Evolutionary conservation across 345 rosid genomes (phyloP).

Genomic region (Nephelium lappaceum): DNA sequence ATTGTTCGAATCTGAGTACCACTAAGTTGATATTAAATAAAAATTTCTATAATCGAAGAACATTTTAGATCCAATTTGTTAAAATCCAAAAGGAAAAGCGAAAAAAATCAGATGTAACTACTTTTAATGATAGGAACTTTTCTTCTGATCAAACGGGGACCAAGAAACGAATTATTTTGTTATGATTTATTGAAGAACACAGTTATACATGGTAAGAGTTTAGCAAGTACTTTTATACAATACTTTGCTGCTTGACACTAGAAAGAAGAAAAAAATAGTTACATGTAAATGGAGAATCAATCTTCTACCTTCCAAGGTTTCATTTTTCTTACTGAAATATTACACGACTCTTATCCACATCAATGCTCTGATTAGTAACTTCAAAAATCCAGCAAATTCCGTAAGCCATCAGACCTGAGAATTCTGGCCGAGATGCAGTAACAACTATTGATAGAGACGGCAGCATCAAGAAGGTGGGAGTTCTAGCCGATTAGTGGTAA

Average conservation of each 20-base stretch:
- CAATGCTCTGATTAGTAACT: background rate
- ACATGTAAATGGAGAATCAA: slow-evolving; percentile 11
- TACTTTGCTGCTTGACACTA: background rate
- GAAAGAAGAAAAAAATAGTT: slow-evolving; percentile 12
- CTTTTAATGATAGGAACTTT: background rate
- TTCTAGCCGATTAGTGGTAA: slow-evolving; percentile 8
- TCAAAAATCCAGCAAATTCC: slow-evolving; percentile 22
- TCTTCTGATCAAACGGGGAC: background rate
- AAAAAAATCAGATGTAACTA: background rate
- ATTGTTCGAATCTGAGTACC: too few relatives aligned
- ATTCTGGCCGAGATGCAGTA: slow-evolving; percentile 7
- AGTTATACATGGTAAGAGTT: slow-evolving; percentile 5
- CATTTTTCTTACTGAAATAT: background rate
- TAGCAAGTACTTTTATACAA: slow-evolving; percentile 19
- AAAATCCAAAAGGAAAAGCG: background rate
- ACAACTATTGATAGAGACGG: slow-evolving; percentile 2
- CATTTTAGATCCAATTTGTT: background rate
- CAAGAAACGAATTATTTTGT: background rate
- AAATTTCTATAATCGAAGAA: background rate
- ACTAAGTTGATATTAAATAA: too few relatives aligned
- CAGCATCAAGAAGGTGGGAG: background rate
- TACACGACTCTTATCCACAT: slow-evolving; percentile 2
- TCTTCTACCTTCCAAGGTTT: background rate
- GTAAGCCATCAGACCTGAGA: background rate
- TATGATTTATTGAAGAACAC: slow-evolving; percentile 6